Percentiles rank a stretch among this genome's conserved stretches.
Conservation (phyloP, 2,329 filamentous ascomycete genomes). For the Ramularia collo-cygni region DNA sequence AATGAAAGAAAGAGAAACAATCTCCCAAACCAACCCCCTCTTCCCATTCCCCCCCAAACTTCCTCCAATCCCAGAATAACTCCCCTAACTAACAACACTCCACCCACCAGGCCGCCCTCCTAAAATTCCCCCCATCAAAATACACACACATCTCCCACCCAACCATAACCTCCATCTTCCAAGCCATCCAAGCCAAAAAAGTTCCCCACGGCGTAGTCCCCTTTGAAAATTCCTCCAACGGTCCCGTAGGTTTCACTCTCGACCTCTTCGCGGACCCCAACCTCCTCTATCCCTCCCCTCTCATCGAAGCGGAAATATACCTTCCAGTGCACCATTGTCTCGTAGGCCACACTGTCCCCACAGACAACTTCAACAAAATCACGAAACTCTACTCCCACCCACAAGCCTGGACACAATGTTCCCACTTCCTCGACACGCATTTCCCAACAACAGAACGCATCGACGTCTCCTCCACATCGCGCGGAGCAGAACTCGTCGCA, state of each 20-base stretch:
- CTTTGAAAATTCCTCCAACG: conserved; percentile 94
- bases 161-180: conserved; percentile 57
- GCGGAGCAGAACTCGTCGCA: conserved; percentile 69
- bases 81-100: neutral
- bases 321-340: conserved; percentile 85
- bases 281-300: conserved; percentile 57
- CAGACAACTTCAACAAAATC: conserved; percentile 50
- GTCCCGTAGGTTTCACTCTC: conserved; percentile 81
- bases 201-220: conserved; percentile 74
- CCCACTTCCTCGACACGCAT: conserved; percentile 61
- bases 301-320: conserved; percentile 77
- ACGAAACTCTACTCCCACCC: conserved; percentile 83
- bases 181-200: conserved; percentile 61
- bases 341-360: conserved; percentile 45
- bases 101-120: conserved; percentile 19
- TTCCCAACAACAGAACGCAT: conserved; percentile 70
- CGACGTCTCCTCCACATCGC: conserved; percentile 79
- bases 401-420: conserved; percentile 91
- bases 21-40: neutral
- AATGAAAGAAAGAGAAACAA: too few species aligned
- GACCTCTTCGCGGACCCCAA: conserved; percentile 78
- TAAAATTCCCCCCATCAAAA: conserved; percentile 12
- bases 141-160: conserved; percentile 31
- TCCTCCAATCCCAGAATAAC: neutral
- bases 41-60: neutral